Percentiles rank a stretch among this genome's conserved stretches.
Evolutionary conservation across 768 basidiomycete genomes (phyloP).

Genomic region (Chlorophyllum brunneum): DNA sequence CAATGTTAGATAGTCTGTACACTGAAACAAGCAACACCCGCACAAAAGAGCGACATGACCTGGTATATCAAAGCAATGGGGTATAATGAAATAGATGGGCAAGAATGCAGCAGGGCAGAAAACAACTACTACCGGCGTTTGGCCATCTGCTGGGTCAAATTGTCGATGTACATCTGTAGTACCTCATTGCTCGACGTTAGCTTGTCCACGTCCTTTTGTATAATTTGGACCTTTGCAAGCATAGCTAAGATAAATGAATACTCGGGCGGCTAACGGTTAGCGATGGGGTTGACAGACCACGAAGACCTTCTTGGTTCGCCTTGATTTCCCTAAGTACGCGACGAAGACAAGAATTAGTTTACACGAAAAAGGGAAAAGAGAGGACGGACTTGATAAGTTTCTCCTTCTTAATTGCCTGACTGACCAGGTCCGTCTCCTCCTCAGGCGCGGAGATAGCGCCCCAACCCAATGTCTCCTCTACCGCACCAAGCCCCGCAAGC

Average conservation of each 20-base stretch:
- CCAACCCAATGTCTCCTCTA: constrained; percentile 47
- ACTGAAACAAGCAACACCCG: too few relatives aligned
- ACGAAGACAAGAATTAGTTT: background rate
- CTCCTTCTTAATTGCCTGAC: constrained; percentile 77
- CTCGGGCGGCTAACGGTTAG: background rate
- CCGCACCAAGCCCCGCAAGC: constrained; percentile 34
- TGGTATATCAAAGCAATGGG: background rate
- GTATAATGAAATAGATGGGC: background rate
- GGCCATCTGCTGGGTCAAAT: constrained; percentile 83
- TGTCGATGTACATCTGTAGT: constrained; percentile 87
- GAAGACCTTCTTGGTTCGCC: constrained; percentile 73
- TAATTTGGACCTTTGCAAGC: constrained; percentile 58
- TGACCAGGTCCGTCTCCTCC: constrained; percentile 55
- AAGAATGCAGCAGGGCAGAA: background rate
- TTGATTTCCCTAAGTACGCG: constrained; percentile 56
- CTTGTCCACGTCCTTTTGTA: constrained; percentile 80
- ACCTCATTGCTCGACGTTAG: constrained; percentile 76
- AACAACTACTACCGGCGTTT: constrained; percentile 50
- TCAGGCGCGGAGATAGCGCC: constrained; percentile 39
- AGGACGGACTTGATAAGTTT: constrained; percentile 64
- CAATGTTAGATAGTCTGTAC: background rate
- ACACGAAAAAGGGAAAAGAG: background rate
- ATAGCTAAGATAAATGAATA: constrained; percentile 42
- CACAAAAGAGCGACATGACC: too few relatives aligned
- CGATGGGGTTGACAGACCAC: constrained; percentile 40